These are phyloP conservation scores for Coniochaeta sp. DNA, from an alignment of 2,329 filamentous ascomycete species.

Conservation along the genomic window DNA sequence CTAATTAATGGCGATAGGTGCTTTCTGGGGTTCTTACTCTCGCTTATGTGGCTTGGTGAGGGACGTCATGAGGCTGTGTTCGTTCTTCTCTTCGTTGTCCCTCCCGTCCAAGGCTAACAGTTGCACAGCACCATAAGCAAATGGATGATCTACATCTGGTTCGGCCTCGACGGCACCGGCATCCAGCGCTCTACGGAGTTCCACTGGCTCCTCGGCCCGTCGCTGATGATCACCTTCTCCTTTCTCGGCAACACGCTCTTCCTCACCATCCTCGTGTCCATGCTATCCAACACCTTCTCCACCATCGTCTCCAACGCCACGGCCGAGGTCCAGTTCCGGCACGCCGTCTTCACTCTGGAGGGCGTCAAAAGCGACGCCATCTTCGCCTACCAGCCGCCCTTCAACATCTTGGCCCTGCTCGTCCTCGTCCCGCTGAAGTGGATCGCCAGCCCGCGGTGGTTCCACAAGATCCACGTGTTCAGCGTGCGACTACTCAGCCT, in stretches of 20 bases:
- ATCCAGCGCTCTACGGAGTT: constrained; percentile 60
- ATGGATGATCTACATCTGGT: constrained; percentile 95
- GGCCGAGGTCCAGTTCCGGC: constrained; percentile 77
- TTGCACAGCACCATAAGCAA: constrained; percentile 61
- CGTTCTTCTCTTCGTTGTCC: constrained; percentile 15
- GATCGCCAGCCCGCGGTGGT: constrained; percentile 73
- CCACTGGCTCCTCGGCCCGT: constrained; percentile 71
- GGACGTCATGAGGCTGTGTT: constrained; percentile 52
- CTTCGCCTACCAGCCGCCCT: constrained; percentile 75
- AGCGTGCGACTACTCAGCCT: constrained; percentile 68
- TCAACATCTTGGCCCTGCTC: constrained; percentile 73
- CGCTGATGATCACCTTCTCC: constrained; percentile 75
- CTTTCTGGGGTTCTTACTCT: constrained; percentile 74
- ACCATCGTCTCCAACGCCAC: constrained; percentile 70
- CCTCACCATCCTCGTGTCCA: constrained; percentile 81
- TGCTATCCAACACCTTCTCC: constrained; percentile 78
- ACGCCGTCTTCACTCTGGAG: constrained; percentile 75
- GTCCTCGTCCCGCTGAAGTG: constrained; percentile 72
- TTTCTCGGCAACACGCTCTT: constrained; percentile 84
- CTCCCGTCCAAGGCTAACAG: background rate
- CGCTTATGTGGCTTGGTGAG: constrained; percentile 70
- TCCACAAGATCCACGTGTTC: constrained; percentile 82
- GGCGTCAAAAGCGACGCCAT: constrained; percentile 80
- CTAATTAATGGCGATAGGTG: constrained; percentile 37
- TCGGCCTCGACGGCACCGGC: constrained; percentile 69